These are phyloP conservation scores for Stevia rebaudiana DNA, from an alignment of 140 eudicot species.

Conservation along the genomic window DNA sequence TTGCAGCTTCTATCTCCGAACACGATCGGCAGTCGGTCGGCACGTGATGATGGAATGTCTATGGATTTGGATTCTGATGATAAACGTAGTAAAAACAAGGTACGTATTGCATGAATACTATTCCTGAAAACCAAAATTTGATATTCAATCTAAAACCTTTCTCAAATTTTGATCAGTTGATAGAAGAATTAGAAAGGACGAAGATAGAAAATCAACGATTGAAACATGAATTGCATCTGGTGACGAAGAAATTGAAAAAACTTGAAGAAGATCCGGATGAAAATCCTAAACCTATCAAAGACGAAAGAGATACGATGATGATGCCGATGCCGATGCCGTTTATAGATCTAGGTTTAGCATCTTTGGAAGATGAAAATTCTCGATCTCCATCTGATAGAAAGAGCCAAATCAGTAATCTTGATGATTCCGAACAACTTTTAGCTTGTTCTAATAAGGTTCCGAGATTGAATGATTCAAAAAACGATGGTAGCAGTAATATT, in stretches of 20 bases:
- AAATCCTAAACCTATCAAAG: slow-evolving; percentile 22
- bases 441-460: slow-evolving; percentile 34
- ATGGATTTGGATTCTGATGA: slow-evolving; percentile 34
- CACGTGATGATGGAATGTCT: slow-evolving; percentile 40
- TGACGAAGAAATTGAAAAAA: slow-evolving; percentile 37
- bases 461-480: slow-evolving; percentile 21
- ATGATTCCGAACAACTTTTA: slow-evolving; percentile 31
- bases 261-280: slow-evolving; percentile 17
- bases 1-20: slow-evolving; percentile 59
- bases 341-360: slow-evolving; percentile 47
- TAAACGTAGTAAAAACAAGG: slow-evolving; percentile 47
- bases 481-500: slow-evolving; percentile 24
- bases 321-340: slow-evolving; percentile 49
- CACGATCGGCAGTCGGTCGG: slow-evolving; percentile 39
- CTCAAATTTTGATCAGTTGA: slow-evolving; percentile 25
- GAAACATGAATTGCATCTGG: slow-evolving; percentile 37
- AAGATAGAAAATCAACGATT: slow-evolving; percentile 47
- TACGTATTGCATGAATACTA: slow-evolving; percentile 35
- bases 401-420: slow-evolving; percentile 10
- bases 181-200: slow-evolving; percentile 42
- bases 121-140: too few relatives aligned
- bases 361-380: slow-evolving; percentile 34
- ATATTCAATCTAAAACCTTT: not conserved
- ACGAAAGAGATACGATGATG: slow-evolving; percentile 22
- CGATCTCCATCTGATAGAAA: slow-evolving; percentile 40